Conservation (phyloP, 371 early-diverging fungal species). For the Mycotypha africana region DNA sequence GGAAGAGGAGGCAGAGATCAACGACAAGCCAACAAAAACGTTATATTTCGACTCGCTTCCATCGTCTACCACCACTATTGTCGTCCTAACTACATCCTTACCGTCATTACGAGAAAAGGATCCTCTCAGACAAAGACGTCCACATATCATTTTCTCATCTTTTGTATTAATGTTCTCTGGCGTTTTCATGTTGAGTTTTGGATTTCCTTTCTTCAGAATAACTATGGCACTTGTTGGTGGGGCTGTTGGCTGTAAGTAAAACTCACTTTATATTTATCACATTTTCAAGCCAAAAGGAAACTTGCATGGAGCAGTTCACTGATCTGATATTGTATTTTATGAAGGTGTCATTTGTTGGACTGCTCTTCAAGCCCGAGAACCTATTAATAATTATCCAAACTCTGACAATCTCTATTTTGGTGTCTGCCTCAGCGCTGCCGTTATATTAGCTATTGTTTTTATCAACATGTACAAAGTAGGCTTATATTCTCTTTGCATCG, state of each 20-base stretch:
- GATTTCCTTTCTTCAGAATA: slow-evolving; percentile 23
- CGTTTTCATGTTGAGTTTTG: slow-evolving; percentile 9
- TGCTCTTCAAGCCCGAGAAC: slow-evolving; percentile 11
- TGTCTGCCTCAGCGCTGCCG: slow-evolving; percentile 15
- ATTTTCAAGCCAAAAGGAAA: too few relatives aligned
- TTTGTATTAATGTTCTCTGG: slow-evolving; percentile 12
- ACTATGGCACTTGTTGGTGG: slow-evolving; percentile 22
- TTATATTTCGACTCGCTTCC: too few relatives aligned
- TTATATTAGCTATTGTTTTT: slow-evolving; percentile 5
- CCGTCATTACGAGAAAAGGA: background rate
- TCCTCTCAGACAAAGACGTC: background rate
- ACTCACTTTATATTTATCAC: background rate
- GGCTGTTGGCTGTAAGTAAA: slow-evolving; percentile 19
- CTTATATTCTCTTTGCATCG: slow-evolving; percentile 12
- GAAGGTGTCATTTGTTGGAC: slow-evolving; percentile 2
- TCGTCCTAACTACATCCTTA: background rate
- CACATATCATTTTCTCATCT: background rate
- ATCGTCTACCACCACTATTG: too few relatives aligned
- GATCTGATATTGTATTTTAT: too few relatives aligned
- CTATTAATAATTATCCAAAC: slow-evolving; percentile 15
- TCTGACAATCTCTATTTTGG: slow-evolving; percentile 12
- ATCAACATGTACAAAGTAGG: slow-evolving; percentile 12
- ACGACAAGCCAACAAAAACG: too few relatives aligned
- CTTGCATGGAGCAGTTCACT: too few relatives aligned
- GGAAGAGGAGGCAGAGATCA: too few relatives aligned